These are phyloP conservation scores for Dunaliella sp. DNA, from an alignment of 139 green algal genomes.

Conservation along the genomic window DNA sequence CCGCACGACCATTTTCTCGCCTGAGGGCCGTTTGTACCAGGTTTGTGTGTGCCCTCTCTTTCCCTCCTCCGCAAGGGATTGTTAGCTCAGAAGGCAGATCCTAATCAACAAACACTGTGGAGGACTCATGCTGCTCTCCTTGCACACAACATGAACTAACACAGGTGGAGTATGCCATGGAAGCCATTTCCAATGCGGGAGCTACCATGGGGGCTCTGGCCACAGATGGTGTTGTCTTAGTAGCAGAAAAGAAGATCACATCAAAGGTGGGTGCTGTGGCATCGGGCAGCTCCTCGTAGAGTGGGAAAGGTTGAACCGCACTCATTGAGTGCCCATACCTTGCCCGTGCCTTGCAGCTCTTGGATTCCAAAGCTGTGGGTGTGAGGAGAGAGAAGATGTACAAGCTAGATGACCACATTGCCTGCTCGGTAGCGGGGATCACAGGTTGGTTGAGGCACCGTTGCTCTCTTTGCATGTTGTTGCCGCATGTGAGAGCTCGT, in stretches of 20 bases:
- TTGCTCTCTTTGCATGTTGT: no score
- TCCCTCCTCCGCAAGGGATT: no score
- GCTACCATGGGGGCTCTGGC: conserved; percentile 88
- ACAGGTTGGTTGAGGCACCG: no score
- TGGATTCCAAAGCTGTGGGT: conserved; percentile 87
- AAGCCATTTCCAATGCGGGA: conserved; percentile 97
- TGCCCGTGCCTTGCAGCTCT: conserved; percentile 61
- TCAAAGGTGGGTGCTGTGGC: conserved; percentile 76
- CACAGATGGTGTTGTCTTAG: conserved; percentile 91
- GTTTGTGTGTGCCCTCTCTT: conserved; percentile 30
- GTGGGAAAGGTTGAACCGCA: neutral
- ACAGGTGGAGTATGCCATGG: conserved; percentile 97
- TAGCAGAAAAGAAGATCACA: conserved; percentile 97
- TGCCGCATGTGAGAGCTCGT: no score
- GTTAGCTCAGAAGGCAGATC: no score
- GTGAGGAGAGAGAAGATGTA: conserved; percentile 98
- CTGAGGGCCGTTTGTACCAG: conserved; percentile 90
- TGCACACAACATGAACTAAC: no score
- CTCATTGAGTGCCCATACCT: neutral
- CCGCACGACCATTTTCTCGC: conserved; percentile 97
- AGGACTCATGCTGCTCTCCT: no score
- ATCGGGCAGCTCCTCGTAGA: neutral
- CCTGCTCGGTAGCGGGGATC: conserved; percentile 92
- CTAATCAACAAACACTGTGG: no score
- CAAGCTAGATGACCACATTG: conserved; percentile 95